Conservation (phyloP, 129 eudicot species). For the Lactuca saligna region DNA sequence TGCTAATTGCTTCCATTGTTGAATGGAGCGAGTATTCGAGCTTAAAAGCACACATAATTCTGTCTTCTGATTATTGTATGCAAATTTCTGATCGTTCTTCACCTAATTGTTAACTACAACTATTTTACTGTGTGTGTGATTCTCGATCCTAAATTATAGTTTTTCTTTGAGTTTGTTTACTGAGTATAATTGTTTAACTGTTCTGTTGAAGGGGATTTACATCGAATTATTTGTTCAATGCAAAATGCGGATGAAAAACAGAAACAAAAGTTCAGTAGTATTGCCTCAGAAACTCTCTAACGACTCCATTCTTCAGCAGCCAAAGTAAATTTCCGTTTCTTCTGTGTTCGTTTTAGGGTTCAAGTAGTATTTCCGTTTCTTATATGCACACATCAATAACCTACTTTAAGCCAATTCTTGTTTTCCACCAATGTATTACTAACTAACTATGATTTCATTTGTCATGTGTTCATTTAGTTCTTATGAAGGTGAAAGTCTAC, state of each 20-base stretch:
- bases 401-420: no score
- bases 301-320: slow-evolving; percentile 8
- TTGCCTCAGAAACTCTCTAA: slow-evolving; percentile 22
- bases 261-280: slow-evolving; percentile 1
- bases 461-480: slow-evolving; percentile 33
- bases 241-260: slow-evolving; percentile 29
- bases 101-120: background rate
- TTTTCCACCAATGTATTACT: background rate
- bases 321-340: slow-evolving; percentile 21
- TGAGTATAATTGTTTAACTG: background rate
- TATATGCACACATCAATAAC: background rate
- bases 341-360: background rate
- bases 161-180: background rate
- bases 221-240: background rate
- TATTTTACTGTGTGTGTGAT: background rate
- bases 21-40: background rate
- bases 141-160: background rate
- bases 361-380: no score
- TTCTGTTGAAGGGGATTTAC: slow-evolving; percentile 6
- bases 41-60: background rate
- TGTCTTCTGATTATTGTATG: background rate
- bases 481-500: slow-evolving; percentile 58
- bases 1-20: background rate
- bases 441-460: background rate
- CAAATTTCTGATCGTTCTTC: background rate